A percentile compares a stretch with the other conserved stretches of the same genome.
Evolutionary conservation across 768 basidiomycete genomes (phyloP).

Genomic region (Lactarius vividus): DNA sequence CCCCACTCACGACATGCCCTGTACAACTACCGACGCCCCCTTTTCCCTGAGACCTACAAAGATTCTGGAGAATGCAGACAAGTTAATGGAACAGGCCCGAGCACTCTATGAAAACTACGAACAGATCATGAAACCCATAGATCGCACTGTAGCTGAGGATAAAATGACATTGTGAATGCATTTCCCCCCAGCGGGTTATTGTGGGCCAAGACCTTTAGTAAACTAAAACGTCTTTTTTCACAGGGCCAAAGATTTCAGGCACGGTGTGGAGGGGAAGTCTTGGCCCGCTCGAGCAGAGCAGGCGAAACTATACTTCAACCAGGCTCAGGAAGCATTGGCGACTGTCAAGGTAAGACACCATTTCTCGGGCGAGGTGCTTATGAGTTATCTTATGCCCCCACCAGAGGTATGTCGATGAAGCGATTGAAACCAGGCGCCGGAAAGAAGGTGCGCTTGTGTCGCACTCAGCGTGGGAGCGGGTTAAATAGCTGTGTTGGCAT

Average conservation of each 20-base stretch:
- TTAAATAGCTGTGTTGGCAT: neutral
- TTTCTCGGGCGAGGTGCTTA: neutral
- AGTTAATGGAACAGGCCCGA: neutral
- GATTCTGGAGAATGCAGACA: conserved; percentile 3
- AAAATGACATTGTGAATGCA: conserved; percentile 3
- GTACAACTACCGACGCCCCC: neutral
- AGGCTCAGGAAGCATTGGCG: neutral
- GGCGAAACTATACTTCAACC: conserved; percentile 6
- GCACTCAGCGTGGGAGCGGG: neutral
- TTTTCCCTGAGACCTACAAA: neutral
- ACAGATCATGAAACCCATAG: neutral
- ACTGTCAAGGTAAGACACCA: conserved; percentile 5
- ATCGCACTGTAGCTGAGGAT: conserved; percentile 3
- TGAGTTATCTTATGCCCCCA: neutral
- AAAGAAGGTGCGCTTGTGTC: neutral
- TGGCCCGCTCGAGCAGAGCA: neutral
- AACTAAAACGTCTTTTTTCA: no score
- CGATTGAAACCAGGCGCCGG: conserved; percentile 3
- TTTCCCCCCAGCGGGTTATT: neutral
- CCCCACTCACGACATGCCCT: neutral
- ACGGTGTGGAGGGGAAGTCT: neutral
- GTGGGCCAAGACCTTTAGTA: neutral
- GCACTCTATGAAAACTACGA: neutral
- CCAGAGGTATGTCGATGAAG: neutral
- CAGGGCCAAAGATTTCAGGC: conserved; percentile 13